Conservation (phyloP, 495 filamentous ascomycete species). For the Penicillium cinerascens region DNA sequence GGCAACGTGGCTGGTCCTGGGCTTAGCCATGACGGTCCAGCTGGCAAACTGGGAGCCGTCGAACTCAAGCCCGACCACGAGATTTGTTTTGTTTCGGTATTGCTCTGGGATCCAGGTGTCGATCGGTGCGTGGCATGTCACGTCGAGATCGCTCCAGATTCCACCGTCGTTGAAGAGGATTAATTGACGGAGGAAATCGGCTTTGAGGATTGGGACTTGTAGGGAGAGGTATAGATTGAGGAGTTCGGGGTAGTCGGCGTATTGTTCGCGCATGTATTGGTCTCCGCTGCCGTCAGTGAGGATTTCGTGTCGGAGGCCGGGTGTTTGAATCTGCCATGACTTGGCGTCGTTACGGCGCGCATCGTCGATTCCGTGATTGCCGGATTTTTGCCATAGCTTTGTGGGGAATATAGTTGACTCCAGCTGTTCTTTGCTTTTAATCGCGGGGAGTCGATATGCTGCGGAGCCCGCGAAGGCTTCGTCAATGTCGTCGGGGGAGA, state of each 20-base stretch:
- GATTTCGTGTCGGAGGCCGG: constrained; percentile 31
- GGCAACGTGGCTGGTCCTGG: constrained; percentile 13
- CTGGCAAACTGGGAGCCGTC: constrained; percentile 38
- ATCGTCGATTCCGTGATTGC: constrained; percentile 13
- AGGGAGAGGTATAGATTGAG: constrained; percentile 25
- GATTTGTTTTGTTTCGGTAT: constrained; percentile 20
- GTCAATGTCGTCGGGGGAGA: not conserved
- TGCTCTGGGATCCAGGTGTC: constrained; percentile 35
- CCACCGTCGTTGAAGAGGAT: constrained; percentile 40
- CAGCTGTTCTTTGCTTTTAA: not conserved
- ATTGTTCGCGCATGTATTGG: constrained; percentile 28
- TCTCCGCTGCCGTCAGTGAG: constrained; percentile 33
- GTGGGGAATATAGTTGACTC: constrained; percentile 4
- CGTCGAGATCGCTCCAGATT: constrained; percentile 46
- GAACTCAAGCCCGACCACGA: constrained; percentile 43
- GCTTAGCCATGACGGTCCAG: constrained; percentile 40
- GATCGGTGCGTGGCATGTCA: constrained; percentile 31
- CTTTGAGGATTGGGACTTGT: constrained; percentile 32
- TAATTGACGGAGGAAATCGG: constrained; percentile 42
- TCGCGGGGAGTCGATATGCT: constrained; percentile 1
- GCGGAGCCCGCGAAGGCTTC: not conserved
- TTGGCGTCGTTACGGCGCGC: constrained; percentile 12
- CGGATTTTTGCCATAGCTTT: constrained; percentile 35
- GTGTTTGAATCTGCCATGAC: constrained; percentile 29
- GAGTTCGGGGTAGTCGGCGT: constrained; percentile 20